Evolutionary conservation across 2,329 filamentous ascomycete species (phyloP), one percentile per base, ranked within the genome.

Genomic region (Ophiostoma sp.): DNA sequence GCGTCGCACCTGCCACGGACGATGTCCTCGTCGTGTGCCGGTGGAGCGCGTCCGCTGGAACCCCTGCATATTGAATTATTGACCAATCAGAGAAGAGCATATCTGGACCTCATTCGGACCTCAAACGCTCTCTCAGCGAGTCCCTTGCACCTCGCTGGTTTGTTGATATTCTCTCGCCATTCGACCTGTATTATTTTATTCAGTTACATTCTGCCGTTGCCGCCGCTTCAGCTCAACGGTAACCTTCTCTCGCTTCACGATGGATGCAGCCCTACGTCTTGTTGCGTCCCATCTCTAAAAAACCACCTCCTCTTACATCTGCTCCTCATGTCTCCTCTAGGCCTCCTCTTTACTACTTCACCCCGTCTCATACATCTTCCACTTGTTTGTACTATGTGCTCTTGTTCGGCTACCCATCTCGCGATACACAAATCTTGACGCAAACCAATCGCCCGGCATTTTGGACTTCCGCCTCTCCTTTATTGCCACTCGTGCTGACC

Each of bases 1-100:
- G 62, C 52, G 35, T 48, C 60, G 60, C 70, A 68, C 70, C 67
- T 67, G 62, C 33, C 36, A 27, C 62, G 44, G 62, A 44, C 69
- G 41, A 23, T 66, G 57, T 31, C 67, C 67, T 41, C 69, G 52
- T 68, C 69, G 44, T 66, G n/a, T 68, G 41, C 69, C 67, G 60
- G 68, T 68, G 69, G 68, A 39, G 69, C 71, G 48, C 70, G 73
- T 72, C 71, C 74, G 4, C 54, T 72, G 69, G 71, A 69, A 72
- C 74, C 74, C 71, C 71, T 72, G 71, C 68, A 72, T 70, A 65
- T 62, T 35, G 57, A n/a, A 20, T 17, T 36, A 23, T 62, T 13
- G 70, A 64, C 75, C 71, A 71, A 70, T 73, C 71, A 71, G 66
- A 52, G 31, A n/a, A 23, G 31, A 36, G 31, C 31, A 15, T 39